Percentiles rank a stretch among this genome's conserved stretches.
Evolutionary conservation across 768 basidiomycete genomes (phyloP).

Genomic region (Chlorophyllum brunneum): DNA sequence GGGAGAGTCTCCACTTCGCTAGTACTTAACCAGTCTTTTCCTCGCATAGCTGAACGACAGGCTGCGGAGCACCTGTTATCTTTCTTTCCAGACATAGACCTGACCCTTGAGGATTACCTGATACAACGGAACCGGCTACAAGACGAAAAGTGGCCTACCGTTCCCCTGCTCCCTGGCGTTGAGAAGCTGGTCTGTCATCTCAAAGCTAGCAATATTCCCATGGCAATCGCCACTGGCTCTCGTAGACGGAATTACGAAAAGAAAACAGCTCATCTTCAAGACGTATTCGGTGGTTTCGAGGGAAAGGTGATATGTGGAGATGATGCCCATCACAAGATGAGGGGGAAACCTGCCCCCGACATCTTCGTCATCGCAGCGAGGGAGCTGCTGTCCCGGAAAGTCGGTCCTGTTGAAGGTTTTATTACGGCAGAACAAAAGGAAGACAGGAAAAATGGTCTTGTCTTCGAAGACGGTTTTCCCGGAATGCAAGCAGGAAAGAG

Average conservation of each 20-base stretch:
- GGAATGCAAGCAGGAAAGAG: conserved; percentile 79
- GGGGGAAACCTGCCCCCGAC: conserved; percentile 80
- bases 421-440: conserved; percentile 30
- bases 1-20: background rate
- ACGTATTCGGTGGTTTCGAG: conserved; percentile 59
- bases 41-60: conserved; percentile 53
- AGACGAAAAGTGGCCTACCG: conserved; percentile 64
- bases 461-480: conserved; percentile 79
- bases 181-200: conserved; percentile 68
- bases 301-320: conserved; percentile 70
- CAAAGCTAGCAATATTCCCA: conserved; percentile 61
- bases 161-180: conserved; percentile 72
- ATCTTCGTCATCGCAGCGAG: conserved; percentile 75
- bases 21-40: background rate
- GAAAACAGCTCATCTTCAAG: conserved; percentile 62
- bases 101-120: conserved; percentile 61
- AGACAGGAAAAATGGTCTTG: conserved; percentile 61
- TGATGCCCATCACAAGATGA: conserved; percentile 48
- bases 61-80: conserved; percentile 68
- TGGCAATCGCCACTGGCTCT: conserved; percentile 80
- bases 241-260: conserved; percentile 57
- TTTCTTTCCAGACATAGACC: conserved; percentile 69
- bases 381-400: conserved; percentile 48
- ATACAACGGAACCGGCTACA: conserved; percentile 51
- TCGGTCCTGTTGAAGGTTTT: conserved; percentile 43